Conservation (phyloP, 1,284 basidiomycete genomes). For the Cystobasidium sp. region DNA sequence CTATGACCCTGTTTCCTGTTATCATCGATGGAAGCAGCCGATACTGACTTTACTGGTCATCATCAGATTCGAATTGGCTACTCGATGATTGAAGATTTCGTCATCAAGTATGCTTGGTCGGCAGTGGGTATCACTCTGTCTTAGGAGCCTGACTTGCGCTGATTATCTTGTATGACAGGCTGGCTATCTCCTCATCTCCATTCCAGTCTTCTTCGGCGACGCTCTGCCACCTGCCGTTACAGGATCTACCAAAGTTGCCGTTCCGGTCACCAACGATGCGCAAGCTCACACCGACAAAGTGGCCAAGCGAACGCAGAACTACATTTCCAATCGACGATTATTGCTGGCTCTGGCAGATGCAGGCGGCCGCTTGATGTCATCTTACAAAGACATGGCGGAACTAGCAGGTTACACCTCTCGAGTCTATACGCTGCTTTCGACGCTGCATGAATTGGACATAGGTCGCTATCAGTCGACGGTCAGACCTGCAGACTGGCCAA, state of each 20-base stretch:
- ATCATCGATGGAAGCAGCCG: background rate
- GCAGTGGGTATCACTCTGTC: slow-evolving; percentile 58
- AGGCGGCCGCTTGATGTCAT: slow-evolving; percentile 67
- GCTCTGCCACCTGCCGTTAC: slow-evolving; percentile 23
- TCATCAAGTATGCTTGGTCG: slow-evolving; percentile 93
- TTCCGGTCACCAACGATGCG: background rate
- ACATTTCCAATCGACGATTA: slow-evolving; percentile 92
- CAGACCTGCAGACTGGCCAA: slow-evolving; percentile 54
- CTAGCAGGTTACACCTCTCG: slow-evolving; percentile 89
- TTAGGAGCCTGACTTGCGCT: background rate
- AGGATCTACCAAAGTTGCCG: slow-evolving; percentile 1
- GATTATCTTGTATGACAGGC: slow-evolving; percentile 56
- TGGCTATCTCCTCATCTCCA: slow-evolving; percentile 84
- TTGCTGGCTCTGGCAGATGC: slow-evolving; percentile 92
- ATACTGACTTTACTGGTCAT: background rate
- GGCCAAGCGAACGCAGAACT: slow-evolving; percentile 72
- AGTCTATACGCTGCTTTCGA: slow-evolving; percentile 83
- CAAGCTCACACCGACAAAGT: slow-evolving; percentile 54
- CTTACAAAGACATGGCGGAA: slow-evolving; percentile 76
- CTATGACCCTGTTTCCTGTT: slow-evolving; percentile 8
- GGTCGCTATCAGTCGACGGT: slow-evolving; percentile 60
- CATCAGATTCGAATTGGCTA: slow-evolving; percentile 76
- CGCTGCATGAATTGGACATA: slow-evolving; percentile 71
- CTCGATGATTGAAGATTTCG: slow-evolving; percentile 83
- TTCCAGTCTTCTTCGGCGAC: slow-evolving; percentile 72